Evolutionary conservation across 1,139 yeast genomes (phyloP).

Genomic region (Pneumocystis canis): DNA sequence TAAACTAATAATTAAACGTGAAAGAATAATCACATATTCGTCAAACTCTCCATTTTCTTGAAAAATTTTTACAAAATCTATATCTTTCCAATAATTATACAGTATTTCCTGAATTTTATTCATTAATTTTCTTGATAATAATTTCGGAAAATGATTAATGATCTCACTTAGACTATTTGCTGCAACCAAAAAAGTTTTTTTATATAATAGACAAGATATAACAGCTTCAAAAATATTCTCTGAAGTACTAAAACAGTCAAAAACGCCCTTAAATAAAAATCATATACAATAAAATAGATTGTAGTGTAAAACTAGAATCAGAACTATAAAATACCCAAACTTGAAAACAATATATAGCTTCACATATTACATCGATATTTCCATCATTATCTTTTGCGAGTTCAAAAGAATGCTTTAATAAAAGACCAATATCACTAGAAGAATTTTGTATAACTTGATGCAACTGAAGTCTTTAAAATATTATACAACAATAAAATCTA

Average conservation of each 20-base stretch:
- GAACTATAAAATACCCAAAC: not conserved
- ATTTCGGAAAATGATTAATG: not conserved
- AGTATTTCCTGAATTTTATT: not conserved
- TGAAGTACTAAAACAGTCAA: not conserved
- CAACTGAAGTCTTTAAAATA: not conserved
- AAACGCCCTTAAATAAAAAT: not conserved
- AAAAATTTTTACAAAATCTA: not conserved
- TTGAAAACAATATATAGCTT: not conserved
- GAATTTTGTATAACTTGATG: not conserved
- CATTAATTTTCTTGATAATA: not conserved
- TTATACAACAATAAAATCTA: not conserved
- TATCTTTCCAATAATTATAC: not conserved
- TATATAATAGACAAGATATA: not conserved
- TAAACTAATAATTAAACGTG: not conserved
- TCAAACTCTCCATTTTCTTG: not conserved
- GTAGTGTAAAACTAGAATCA: not conserved
- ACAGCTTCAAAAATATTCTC: not conserved
- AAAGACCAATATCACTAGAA: not conserved
- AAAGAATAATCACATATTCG: not conserved
- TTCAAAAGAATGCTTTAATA: not conserved
- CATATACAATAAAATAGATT: not conserved
- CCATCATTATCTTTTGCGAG: not conserved
- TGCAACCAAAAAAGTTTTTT: not conserved
- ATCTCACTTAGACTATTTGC: not conserved
- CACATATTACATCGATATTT: not conserved